phyloP scores from a whole-genome alignment of 2,329 filamentous ascomycete species.

The Fusarium subtropicale region DNA sequence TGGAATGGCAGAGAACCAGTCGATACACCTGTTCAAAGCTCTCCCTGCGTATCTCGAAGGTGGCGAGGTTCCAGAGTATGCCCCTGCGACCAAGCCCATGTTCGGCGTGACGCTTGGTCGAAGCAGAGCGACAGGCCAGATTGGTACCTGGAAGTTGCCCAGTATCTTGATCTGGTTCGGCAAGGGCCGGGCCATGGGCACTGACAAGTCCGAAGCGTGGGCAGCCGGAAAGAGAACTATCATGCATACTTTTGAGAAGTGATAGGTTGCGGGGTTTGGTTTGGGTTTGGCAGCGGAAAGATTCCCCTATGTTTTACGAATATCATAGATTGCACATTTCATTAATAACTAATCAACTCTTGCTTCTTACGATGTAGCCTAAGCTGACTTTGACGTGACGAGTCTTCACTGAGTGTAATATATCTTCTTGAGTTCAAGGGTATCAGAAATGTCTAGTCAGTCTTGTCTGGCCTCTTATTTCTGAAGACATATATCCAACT shows the following conservation, averaged over 20 bases:
- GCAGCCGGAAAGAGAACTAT: conserved; percentile 53
- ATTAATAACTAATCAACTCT: background rate
- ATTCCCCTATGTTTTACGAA: conserved; percentile 9
- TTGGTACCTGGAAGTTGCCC: conserved; percentile 54
- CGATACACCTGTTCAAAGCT: conserved; percentile 50
- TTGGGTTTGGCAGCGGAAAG: background rate
- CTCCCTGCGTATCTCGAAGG: conserved; percentile 52
- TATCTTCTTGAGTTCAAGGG: background rate
- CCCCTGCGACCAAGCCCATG: conserved; percentile 46
- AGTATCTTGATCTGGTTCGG: conserved; percentile 54
- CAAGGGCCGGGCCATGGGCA: conserved; percentile 56
- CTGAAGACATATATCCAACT: background rate
- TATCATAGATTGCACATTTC: background rate
- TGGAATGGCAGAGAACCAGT: conserved; percentile 50
- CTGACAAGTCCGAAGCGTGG: conserved; percentile 47
- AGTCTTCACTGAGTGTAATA: background rate
- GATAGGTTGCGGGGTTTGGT: background rate
- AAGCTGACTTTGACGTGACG: too few relatives aligned
- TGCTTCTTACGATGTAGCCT: background rate
- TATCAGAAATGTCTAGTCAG: background rate
- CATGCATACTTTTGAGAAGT: conserved; percentile 50
- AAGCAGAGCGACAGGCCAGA: conserved; percentile 54
- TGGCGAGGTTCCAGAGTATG: conserved; percentile 49
- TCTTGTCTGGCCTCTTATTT: background rate
- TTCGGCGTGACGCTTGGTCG: conserved; percentile 56